Evolutionary conservation across 2,329 filamentous ascomycete species (phyloP).

Genomic region (Monilinia polystroma): DNA sequence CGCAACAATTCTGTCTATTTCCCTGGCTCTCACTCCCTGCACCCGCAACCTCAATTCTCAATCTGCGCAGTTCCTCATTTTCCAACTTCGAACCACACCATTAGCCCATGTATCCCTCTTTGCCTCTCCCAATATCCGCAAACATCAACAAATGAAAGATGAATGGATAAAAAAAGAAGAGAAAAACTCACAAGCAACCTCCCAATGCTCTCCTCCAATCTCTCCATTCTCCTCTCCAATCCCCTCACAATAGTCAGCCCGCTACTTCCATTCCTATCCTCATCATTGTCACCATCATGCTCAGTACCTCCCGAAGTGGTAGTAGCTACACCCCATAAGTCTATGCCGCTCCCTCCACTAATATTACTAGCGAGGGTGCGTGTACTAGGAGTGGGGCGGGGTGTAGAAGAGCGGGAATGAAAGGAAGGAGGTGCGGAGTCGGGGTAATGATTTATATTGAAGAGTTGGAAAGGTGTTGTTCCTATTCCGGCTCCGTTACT

Average conservation of each 20-base stretch:
- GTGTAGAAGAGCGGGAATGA: conserved; percentile 21
- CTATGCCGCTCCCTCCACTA: conserved; percentile 22
- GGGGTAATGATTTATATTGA: conserved; percentile 31
- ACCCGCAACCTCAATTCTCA: neutral
- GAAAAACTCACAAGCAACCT: conserved; percentile 29
- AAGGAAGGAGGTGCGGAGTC: conserved; percentile 21
- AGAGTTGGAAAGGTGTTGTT: conserved; percentile 23
- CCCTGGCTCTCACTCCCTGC: neutral
- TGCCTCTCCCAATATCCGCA: neutral
- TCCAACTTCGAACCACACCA: neutral
- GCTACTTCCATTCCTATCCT: conserved; percentile 22
- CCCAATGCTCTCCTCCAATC: conserved; percentile 36
- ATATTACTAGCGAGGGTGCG: conserved; percentile 21
- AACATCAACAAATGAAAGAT: neutral
- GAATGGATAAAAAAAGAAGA: neutral
- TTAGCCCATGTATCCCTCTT: neutral
- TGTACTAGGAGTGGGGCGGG: conserved; percentile 28
- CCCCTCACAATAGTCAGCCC: conserved; percentile 31
- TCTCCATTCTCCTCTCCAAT: conserved; percentile 34
- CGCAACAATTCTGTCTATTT: conserved; percentile 33
- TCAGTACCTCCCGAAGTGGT: conserved; percentile 22
- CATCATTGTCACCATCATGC: conserved; percentile 19
- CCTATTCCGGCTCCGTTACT: neutral
- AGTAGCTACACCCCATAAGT: conserved; percentile 38
- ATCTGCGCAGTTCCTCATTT: conserved; percentile 15